phyloP scores from a whole-genome alignment of 331 rosid species.

The Malus hybrid region DNA sequence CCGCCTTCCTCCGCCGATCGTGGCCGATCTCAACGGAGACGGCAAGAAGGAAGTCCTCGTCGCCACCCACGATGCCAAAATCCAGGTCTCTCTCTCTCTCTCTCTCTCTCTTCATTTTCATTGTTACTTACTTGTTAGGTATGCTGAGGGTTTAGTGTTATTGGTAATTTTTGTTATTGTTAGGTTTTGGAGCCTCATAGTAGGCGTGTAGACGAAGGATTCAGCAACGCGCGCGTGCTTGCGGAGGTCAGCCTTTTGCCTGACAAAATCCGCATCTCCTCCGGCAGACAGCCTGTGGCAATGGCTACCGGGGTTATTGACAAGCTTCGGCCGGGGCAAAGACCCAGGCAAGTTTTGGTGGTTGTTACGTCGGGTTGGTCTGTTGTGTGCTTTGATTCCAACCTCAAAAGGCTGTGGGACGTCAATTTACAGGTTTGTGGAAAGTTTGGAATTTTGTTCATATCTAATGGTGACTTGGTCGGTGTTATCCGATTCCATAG shows the following conservation, averaged over 20 bases:
- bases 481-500: not conserved
- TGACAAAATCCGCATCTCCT: slow-evolving; percentile 73
- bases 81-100: slow-evolving; percentile 46
- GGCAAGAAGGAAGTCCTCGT: slow-evolving; percentile 91
- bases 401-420: slow-evolving; percentile 90
- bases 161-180: not conserved
- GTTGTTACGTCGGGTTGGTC: slow-evolving; percentile 97
- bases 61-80: slow-evolving; percentile 93
- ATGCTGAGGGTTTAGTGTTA: not conserved
- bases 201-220: slow-evolving; percentile 89
- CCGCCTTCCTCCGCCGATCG: slow-evolving; percentile 90
- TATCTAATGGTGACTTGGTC: not conserved
- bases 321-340: slow-evolving; percentile 55
- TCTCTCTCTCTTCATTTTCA: not conserved
- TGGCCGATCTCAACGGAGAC: slow-evolving; percentile 93
- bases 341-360: slow-evolving; percentile 73
- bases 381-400: slow-evolving; percentile 97
- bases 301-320: slow-evolving; percentile 91
- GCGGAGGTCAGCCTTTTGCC: slow-evolving; percentile 77
- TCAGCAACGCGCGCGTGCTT: slow-evolving; percentile 75
- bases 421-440: slow-evolving; percentile 74
- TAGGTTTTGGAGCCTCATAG: slow-evolving; percentile 89
- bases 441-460: slow-evolving; percentile 3
- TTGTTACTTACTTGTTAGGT: not conserved
- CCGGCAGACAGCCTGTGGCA: slow-evolving; percentile 95